Percentiles rank a stretch among this genome's conserved stretches.
phyloP scores from a whole-genome alignment of 257 asterid species.

The Salvia miltiorrhiza region DNA sequence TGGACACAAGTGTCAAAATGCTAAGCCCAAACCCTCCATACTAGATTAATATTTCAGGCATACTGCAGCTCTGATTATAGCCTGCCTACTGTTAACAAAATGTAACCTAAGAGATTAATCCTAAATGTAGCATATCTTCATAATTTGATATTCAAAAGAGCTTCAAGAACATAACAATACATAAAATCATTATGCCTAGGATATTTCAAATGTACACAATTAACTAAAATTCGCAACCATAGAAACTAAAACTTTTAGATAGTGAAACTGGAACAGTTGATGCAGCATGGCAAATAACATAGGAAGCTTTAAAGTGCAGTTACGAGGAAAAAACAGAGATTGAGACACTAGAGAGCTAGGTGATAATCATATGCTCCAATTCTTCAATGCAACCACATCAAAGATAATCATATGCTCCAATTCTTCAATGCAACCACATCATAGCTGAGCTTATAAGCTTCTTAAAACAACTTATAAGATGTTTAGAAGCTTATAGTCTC shows the following conservation, averaged over 20 bases:
- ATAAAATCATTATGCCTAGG: not conserved
- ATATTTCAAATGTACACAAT: not conserved
- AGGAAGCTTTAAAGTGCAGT: not conserved
- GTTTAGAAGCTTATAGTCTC: too few relatives aligned
- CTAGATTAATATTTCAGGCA: not conserved
- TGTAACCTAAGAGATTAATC: not conserved
- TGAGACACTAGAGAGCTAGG: not conserved
- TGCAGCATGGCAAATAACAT: too few relatives aligned
- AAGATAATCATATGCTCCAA: too few relatives aligned
- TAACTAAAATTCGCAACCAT: not conserved
- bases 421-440: too few relatives aligned
- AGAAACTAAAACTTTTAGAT: too few relatives aligned
- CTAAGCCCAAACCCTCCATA: conserved; percentile 3
- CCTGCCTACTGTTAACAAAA: not conserved
- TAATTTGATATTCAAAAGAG: too few relatives aligned
- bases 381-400: too few relatives aligned
- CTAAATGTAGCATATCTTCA: not conserved
- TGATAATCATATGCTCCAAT: not conserved
- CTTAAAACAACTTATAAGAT: too few relatives aligned
- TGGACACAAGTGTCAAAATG: not conserved
- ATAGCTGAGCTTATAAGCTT: too few relatives aligned
- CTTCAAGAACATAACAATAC: too few relatives aligned
- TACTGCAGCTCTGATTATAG: not conserved
- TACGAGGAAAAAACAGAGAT: not conserved
- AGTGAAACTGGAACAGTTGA: too few relatives aligned